Percentiles rank a stretch among this genome's conserved stretches.
Evolutionary conservation across 2,329 filamentous ascomycete genomes (phyloP).

Genomic region (Cucurbitaria berberidis): DNA sequence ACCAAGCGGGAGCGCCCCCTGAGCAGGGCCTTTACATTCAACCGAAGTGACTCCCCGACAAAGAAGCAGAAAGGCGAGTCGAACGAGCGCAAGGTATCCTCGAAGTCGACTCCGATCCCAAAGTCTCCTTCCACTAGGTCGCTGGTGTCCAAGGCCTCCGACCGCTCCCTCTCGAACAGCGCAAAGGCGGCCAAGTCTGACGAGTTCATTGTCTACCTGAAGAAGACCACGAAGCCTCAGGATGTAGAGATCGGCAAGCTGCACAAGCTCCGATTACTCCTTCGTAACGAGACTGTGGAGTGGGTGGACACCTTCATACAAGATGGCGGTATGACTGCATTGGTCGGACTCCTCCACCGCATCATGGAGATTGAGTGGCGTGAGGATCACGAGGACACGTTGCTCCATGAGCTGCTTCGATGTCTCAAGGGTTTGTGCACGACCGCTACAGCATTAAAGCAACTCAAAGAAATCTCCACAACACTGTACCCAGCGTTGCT

Average conservation of each 20-base stretch:
- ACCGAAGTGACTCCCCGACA: slow-evolving; percentile 71
- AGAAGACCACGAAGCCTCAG: slow-evolving; percentile 80
- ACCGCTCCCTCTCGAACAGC: slow-evolving; percentile 69
- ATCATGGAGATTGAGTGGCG: slow-evolving; percentile 97
- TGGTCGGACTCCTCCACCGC: slow-evolving; percentile 84
- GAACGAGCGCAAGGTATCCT: slow-evolving; percentile 57
- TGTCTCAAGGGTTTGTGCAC: slow-evolving; percentile 95
- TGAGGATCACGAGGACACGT: slow-evolving; percentile 92
- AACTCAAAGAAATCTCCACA: slow-evolving; percentile 78
- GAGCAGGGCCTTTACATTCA: slow-evolving; percentile 80
- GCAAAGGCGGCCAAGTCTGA: slow-evolving; percentile 76
- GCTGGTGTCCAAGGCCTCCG: slow-evolving; percentile 61
- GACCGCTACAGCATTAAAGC: slow-evolving; percentile 81
- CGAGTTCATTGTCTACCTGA: slow-evolving; percentile 86
- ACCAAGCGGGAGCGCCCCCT: slow-evolving; percentile 60
- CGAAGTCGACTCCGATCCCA: slow-evolving; percentile 74
- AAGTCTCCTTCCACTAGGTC: slow-evolving; percentile 66
- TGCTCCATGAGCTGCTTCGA: slow-evolving; percentile 89
- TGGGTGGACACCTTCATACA: slow-evolving; percentile 95
- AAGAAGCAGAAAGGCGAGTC: slow-evolving; percentile 77
- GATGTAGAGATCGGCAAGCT: slow-evolving; percentile 91
- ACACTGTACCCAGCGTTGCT: slow-evolving; percentile 86
- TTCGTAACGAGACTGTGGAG: slow-evolving; percentile 92
- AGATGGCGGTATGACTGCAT: slow-evolving; percentile 89
- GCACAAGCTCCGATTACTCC: slow-evolving; percentile 86